Percentiles rank a stretch among this genome's conserved stretches.
Evolutionary conservation across 2,329 filamentous ascomycete species (phyloP).

Genomic region (Aspergillus sp.): DNA sequence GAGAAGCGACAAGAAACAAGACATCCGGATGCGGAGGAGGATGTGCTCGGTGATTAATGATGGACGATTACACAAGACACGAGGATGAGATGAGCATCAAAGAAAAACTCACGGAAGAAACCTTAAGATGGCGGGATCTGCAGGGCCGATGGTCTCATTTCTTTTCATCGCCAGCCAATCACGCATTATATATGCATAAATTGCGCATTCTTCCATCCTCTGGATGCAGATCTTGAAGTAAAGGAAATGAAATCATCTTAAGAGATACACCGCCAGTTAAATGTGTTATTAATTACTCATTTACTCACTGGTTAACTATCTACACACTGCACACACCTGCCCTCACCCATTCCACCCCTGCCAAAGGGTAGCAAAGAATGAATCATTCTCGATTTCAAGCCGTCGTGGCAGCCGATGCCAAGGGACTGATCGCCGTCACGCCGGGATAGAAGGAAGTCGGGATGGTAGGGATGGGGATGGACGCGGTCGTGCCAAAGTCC

Average conservation of each 20-base stretch:
- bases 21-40: too few relatives aligned
- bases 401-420: conserved; percentile 15
- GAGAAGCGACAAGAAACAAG: too few relatives aligned
- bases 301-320: too few relatives aligned
- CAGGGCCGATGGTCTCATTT: conserved; percentile 4
- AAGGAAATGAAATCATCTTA: too few relatives aligned
- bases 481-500: conserved; percentile 27
- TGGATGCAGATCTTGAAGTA: too few relatives aligned
- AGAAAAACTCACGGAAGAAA: too few relatives aligned
- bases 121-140: conserved; percentile 6
- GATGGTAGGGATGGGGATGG: conserved; percentile 28
- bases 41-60: neutral
- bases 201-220: too few relatives aligned
- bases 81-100: neutral
- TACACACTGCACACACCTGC: too few relatives aligned
- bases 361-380: neutral
- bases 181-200: neutral
- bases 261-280: neutral
- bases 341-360: too few relatives aligned
- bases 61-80: neutral
- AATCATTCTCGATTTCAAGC: neutral
- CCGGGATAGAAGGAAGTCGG: conserved; percentile 34
- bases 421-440: conserved; percentile 31
- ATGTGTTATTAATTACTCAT: too few relatives aligned
- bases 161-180: neutral